These are phyloP conservation scores for Filobasidium wieringae DNA, from an alignment of 768 basidiomycete genomes.

Conservation along the genomic window DNA sequence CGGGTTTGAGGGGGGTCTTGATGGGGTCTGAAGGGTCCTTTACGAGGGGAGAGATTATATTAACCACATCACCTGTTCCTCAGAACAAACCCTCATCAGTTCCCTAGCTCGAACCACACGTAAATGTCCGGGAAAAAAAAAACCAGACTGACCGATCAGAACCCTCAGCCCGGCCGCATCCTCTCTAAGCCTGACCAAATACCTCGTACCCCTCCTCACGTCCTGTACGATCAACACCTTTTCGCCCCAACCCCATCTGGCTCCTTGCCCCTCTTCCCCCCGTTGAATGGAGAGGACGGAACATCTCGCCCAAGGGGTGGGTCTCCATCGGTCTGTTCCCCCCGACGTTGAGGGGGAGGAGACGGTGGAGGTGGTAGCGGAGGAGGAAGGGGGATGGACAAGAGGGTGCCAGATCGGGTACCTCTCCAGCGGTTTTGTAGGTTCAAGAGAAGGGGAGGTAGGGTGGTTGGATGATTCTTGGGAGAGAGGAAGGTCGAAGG, in stretches of 20 bases:
- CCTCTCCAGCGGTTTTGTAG: background rate
- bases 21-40: slow-evolving; percentile 18
- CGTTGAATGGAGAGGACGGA: slow-evolving; percentile 18
- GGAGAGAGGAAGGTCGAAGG: slow-evolving; percentile 4
- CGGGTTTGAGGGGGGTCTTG: slow-evolving; percentile 24
- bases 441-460: background rate
- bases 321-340: slow-evolving; percentile 1
- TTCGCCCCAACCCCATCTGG: slow-evolving; percentile 1
- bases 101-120: background rate
- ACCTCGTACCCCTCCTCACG: background rate
- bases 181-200: background rate
- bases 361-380: background rate
- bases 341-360: slow-evolving; percentile 2
- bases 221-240: slow-evolving; percentile 15
- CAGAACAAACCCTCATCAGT: background rate
- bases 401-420: slow-evolving; percentile 28
- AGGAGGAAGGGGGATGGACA: slow-evolving; percentile 14
- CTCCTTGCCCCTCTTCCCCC: slow-evolving; percentile 11
- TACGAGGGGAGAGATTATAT: slow-evolving; percentile 44
- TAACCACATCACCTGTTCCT: slow-evolving; percentile 62
- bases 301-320: slow-evolving; percentile 30
- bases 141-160: background rate
- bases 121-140: background rate
- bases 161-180: background rate
- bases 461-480: slow-evolving; percentile 4